Evolutionary conservation across 2,329 filamentous ascomycete species (phyloP).

Genomic region (Microdochium paspali): DNA sequence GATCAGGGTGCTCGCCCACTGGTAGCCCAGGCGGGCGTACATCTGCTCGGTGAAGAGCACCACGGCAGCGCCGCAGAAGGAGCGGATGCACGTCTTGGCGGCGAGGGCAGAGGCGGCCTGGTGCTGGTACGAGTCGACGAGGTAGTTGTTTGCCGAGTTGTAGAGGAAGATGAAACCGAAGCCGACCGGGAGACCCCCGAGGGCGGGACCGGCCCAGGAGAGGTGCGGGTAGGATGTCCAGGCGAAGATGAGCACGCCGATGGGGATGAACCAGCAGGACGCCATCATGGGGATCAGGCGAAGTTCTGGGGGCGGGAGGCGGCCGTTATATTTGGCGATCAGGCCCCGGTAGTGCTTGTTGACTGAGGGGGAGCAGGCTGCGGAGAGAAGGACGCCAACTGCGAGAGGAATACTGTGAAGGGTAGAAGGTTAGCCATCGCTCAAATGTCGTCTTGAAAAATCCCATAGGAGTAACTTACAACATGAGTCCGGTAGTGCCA

Average conservation of each 20-base stretch:
- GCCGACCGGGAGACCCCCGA: constrained; percentile 64
- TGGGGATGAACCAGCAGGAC: constrained; percentile 61
- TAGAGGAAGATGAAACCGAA: constrained; percentile 81
- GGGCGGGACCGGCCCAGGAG: constrained; percentile 61
- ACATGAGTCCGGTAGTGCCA: constrained; percentile 72
- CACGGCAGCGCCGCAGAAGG: constrained; percentile 68
- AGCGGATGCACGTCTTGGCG: constrained; percentile 71
- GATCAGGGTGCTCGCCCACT: constrained; percentile 67
- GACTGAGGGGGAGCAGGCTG: constrained; percentile 58
- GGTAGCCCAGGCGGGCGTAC: constrained; percentile 62
- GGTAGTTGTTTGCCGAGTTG: constrained; percentile 69
- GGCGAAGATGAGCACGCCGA: constrained; percentile 49
- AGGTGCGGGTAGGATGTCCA: constrained; percentile 55
- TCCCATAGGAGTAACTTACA: constrained; percentile 24
- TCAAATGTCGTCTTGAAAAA: neutral
- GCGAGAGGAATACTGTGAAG: constrained; percentile 57
- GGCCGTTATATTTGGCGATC: constrained; percentile 14
- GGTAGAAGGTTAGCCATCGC: neutral
- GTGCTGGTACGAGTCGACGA: constrained; percentile 54
- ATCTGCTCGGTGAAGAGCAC: constrained; percentile 79
- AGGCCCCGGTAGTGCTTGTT: constrained; percentile 68
- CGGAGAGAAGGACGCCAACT: constrained; percentile 61
- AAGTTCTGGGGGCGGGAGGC: constrained; percentile 59
- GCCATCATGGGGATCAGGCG: constrained; percentile 78
- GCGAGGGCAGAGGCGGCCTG: constrained; percentile 75